These are phyloP conservation scores for Russula emetica DNA, from an alignment of 768 basidiomycete genomes.

Conservation along the genomic window DNA sequence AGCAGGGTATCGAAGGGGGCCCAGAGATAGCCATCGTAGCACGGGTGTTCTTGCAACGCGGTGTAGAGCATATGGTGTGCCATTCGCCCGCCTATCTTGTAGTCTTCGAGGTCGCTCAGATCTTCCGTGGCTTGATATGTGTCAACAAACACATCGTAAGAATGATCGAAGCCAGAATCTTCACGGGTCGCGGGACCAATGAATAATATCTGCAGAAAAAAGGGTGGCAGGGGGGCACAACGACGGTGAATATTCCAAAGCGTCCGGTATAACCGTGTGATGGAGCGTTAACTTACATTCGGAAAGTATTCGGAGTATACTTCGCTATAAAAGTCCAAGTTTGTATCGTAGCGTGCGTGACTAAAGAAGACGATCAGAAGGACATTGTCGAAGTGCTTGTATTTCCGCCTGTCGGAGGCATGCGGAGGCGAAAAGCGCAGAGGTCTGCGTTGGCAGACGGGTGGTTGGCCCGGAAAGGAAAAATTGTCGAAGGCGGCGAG, in stretches of 20 bases:
- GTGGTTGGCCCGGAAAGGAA: not conserved
- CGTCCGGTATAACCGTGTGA: not conserved
- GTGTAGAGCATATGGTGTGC: constrained; percentile 54
- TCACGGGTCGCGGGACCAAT: constrained; percentile 46
- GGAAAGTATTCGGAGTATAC: constrained; percentile 48
- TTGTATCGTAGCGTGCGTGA: constrained; percentile 44
- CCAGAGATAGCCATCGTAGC: constrained; percentile 52
- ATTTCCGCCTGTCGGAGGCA: constrained; percentile 29
- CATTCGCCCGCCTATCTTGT: constrained; percentile 48
- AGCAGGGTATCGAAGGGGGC: constrained; percentile 49
- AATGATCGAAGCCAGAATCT: constrained; percentile 45
- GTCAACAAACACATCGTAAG: constrained; percentile 49
- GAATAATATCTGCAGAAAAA: constrained; percentile 41
- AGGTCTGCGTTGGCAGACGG: constrained; percentile 31
- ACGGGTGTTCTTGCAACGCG: constrained; percentile 40
- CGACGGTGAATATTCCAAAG: not conserved
- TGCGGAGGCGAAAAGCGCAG: constrained; percentile 25
- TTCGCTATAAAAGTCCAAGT: constrained; percentile 45
- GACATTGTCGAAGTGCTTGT: constrained; percentile 41
- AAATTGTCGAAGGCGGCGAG: constrained; percentile 8
- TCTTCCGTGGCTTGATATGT: constrained; percentile 46
- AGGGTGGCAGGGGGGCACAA: not conserved
- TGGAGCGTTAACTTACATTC: constrained; percentile 37
- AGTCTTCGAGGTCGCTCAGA: constrained; percentile 35
- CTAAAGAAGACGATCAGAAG: constrained; percentile 50